Evolutionary conservation across 208 protist species (phyloP).

Genomic region (Leishmania major): DNA sequence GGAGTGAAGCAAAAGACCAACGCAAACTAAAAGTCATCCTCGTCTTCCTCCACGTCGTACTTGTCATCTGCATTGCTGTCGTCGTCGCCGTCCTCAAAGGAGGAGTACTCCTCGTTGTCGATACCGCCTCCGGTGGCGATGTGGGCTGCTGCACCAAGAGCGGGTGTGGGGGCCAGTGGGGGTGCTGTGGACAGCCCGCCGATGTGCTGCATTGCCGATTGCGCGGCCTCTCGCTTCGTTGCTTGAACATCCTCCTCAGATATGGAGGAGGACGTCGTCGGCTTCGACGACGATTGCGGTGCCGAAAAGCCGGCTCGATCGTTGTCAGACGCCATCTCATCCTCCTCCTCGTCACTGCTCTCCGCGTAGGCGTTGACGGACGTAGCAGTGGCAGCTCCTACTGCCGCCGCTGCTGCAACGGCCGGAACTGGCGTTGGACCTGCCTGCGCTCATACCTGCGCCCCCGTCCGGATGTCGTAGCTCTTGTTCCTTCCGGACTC

Average conservation of each 20-base stretch:
- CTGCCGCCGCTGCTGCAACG: not conserved
- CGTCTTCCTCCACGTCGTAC: conserved; percentile 76
- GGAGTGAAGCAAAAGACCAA: not conserved
- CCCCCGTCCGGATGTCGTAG: conserved; percentile 86
- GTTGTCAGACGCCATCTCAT: not conserved
- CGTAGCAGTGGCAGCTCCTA: not conserved
- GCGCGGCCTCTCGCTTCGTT: conserved; percentile 4
- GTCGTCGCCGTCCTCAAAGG: conserved; percentile 72
- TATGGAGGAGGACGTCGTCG: conserved; percentile 1
- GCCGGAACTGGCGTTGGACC: conserved; percentile 12
- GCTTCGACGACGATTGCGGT: not conserved
- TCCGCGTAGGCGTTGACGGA: not conserved
- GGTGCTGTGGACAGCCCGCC: not conserved
- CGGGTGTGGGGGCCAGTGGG: not conserved
- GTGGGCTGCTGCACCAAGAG: conserved; percentile 13
- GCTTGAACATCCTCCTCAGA: not conserved
- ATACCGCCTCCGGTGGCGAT: conserved; percentile 31
- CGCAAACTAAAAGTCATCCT: conserved; percentile 79
- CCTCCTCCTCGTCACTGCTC: conserved; percentile 3
- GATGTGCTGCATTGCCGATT: not conserved
- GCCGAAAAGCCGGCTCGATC: not conserved
- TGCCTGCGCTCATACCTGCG: conserved; percentile 49
- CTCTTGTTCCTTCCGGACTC: conserved; percentile 88
- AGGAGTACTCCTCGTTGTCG: conserved; percentile 77
- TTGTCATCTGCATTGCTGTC: conserved; percentile 55